Conservation (phyloP, 495 filamentous ascomycete genomes). For the Hypoxylon trugodes region DNA sequence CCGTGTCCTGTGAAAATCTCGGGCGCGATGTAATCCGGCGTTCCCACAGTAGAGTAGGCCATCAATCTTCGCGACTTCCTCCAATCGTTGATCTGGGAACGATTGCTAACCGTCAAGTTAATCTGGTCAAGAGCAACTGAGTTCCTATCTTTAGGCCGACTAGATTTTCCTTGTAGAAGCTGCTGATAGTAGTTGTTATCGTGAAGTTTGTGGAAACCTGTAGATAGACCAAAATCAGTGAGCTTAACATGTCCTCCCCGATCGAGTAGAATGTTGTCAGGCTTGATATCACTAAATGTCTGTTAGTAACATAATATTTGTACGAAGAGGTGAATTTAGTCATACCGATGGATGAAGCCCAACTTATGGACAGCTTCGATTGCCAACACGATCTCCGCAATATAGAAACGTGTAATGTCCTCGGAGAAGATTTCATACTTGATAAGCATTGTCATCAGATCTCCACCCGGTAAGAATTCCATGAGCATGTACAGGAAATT, state of each 20-base stretch:
- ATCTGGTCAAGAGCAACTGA: slow-evolving; percentile 97
- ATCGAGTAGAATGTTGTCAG: slow-evolving; percentile 97
- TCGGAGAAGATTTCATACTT: slow-evolving; percentile 99
- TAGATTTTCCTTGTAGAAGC: slow-evolving; percentile 84
- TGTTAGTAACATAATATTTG: slow-evolving; percentile 17
- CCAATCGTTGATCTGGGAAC: slow-evolving; percentile 97
- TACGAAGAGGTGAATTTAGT: not conserved
- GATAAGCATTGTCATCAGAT: slow-evolving; percentile 99
- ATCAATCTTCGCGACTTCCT: slow-evolving; percentile 92
- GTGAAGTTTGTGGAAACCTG: slow-evolving; percentile 96
- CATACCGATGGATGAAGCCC: slow-evolving; percentile 97
- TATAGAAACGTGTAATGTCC: slow-evolving; percentile 98
- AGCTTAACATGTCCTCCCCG: slow-evolving; percentile 96
- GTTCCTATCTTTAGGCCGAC: slow-evolving; percentile 78
- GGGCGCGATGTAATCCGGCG: slow-evolving; percentile 97
- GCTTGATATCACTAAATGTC: slow-evolving; percentile 88
- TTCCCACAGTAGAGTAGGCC: slow-evolving; percentile 98
- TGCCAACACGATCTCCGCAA: slow-evolving; percentile 96
- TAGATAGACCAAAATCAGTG: slow-evolving; percentile 97
- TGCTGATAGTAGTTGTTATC: slow-evolving; percentile 98
- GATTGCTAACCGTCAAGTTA: slow-evolving; percentile 96
- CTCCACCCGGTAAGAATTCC: slow-evolving; percentile 98
- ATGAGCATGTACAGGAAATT: slow-evolving; percentile 98
- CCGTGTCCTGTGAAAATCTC: slow-evolving; percentile 97
- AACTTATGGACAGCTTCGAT: slow-evolving; percentile 98